Percentiles rank a stretch among this genome's conserved stretches.
phyloP scores from a whole-genome alignment of 805 yeast species.

The Ogataea philodendri region DNA sequence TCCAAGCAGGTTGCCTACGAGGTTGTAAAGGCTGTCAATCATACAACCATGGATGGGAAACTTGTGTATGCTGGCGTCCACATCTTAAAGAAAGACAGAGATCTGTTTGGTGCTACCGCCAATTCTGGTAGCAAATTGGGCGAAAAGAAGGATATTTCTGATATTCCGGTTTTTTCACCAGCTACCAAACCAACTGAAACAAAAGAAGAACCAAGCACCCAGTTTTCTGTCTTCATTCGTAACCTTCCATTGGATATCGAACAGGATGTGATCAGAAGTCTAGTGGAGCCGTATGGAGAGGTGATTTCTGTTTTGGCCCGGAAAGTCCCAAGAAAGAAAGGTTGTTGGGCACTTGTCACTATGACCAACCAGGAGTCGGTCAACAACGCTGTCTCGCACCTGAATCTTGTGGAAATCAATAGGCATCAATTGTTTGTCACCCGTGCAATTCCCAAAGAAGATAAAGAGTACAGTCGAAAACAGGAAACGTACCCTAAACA shows the following conservation, averaged over 20 bases:
- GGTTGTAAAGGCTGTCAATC: constrained; percentile 34
- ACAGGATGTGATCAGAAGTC: constrained; percentile 23
- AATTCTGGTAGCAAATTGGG: constrained; percentile 1
- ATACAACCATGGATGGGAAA: constrained; percentile 24
- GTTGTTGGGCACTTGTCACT: constrained; percentile 35
- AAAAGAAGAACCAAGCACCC: constrained; percentile 22
- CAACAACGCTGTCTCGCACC: constrained; percentile 25
- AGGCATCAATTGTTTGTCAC: constrained; percentile 32
- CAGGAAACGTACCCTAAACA: constrained; percentile 20
- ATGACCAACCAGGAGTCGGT: constrained; percentile 28
- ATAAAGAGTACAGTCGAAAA: constrained; percentile 27
- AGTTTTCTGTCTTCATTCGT: constrained; percentile 31
- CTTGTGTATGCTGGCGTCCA: constrained; percentile 30
- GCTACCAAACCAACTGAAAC: constrained; percentile 5
- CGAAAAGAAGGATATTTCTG: constrained; percentile 16
- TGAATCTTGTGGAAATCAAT: constrained; percentile 31
- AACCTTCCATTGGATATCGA: constrained; percentile 31
- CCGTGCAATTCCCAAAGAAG: constrained; percentile 35
- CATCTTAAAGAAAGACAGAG: constrained; percentile 30
- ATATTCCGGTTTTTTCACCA: constrained; percentile 16
- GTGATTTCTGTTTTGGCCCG: constrained; percentile 29
- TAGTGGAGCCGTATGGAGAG: constrained; percentile 33
- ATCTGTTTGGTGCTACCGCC: constrained; percentile 20
- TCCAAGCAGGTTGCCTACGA: constrained; percentile 34
- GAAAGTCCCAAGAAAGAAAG: constrained; percentile 29